phyloP scores from a whole-genome alignment of 441 rosid genomes.

The Pelargonium cotyledonis region DNA sequence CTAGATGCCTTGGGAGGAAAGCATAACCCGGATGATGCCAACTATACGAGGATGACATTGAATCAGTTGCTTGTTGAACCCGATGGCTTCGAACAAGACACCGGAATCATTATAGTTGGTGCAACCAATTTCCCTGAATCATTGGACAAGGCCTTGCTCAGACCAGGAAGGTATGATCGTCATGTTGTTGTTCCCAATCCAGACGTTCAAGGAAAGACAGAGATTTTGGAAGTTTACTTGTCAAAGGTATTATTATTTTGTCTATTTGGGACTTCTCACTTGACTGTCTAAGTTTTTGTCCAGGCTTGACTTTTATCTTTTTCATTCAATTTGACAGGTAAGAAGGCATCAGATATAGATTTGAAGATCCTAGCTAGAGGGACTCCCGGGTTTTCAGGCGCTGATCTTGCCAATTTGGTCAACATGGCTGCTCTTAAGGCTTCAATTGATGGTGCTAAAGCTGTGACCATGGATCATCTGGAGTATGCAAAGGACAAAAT shows the following conservation, averaged over 20 bases:
- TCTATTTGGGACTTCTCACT: too few species aligned
- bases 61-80: constrained; percentile 88
- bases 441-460: constrained; percentile 89
- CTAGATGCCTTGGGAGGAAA: constrained; percentile 95
- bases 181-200: constrained; percentile 91
- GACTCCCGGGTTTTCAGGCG: constrained; percentile 94
- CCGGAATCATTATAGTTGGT: constrained; percentile 88
- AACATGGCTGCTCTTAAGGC: constrained; percentile 94
- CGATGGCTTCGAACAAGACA: constrained; percentile 95
- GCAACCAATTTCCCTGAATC: constrained; percentile 95
- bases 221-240: constrained; percentile 90
- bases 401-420: constrained; percentile 85
- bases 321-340: constrained; percentile 34
- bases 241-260: constrained; percentile 45
- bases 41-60: constrained; percentile 92
- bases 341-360: constrained; percentile 82
- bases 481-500: constrained; percentile 92
- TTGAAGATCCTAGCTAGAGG: constrained; percentile 90
- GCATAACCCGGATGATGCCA: constrained; percentile 83
- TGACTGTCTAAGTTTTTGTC: too few species aligned
- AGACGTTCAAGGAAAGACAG: constrained; percentile 86
- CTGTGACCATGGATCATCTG: constrained; percentile 79
- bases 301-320: too few species aligned
- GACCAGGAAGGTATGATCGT: constrained; percentile 98
- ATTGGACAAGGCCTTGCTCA: constrained; percentile 83